Conservation (phyloP, 345 rosid species). For the Rhodamnia rubescens region DNA sequence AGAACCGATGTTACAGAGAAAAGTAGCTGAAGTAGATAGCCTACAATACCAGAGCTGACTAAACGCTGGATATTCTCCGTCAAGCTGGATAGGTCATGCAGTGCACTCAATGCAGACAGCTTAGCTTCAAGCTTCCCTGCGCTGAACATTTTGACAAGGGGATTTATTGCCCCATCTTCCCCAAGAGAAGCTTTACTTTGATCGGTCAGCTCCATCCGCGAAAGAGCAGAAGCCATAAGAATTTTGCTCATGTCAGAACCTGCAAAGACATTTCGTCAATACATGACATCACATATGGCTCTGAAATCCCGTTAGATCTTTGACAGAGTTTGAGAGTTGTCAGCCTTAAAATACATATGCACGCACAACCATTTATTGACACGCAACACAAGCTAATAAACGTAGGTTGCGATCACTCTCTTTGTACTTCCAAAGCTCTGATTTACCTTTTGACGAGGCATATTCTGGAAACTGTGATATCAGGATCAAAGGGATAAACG, state of each 20-base stretch:
- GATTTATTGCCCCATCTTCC: constrained; percentile 50
- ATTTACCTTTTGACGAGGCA: background rate
- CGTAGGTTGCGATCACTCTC: background rate
- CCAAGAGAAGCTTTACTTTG: constrained; percentile 52
- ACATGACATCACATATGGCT: background rate
- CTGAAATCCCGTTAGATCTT: background rate
- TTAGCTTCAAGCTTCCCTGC: constrained; percentile 65
- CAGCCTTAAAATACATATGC: background rate
- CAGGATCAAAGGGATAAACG: background rate
- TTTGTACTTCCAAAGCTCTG: background rate
- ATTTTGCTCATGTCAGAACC: constrained; percentile 73
- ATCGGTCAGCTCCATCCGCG: constrained; percentile 60
- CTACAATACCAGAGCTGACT: constrained; percentile 38
- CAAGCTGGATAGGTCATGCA: constrained; percentile 40
- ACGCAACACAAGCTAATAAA: background rate
- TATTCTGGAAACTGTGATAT: background rate
- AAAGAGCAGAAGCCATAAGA: constrained; percentile 70
- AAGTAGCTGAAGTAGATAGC: constrained; percentile 51
- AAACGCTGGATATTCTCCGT: constrained; percentile 36
- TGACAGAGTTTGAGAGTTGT: background rate
- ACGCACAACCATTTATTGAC: background rate
- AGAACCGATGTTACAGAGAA: constrained; percentile 78
- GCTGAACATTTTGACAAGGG: constrained; percentile 52
- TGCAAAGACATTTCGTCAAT: constrained; percentile 7
- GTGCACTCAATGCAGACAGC: constrained; percentile 49